Evolutionary conservation across 805 yeast genomes (phyloP).

Genomic region (Starmerella potacharoeniae): DNA sequence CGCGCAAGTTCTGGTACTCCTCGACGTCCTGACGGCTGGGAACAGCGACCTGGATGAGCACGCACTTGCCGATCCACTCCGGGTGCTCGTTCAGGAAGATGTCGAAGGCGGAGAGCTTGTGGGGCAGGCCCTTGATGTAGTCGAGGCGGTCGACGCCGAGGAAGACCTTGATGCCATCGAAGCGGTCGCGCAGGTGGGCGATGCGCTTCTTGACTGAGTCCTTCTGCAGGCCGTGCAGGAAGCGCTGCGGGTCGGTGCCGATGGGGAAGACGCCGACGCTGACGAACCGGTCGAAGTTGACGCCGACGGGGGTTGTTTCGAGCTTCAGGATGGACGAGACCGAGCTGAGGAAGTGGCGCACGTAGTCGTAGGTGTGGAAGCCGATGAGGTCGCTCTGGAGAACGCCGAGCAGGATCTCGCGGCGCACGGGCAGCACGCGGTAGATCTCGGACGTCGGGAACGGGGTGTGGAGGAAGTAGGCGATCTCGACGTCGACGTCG

Average conservation of each 20-base stretch:
- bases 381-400: conserved; percentile 91
- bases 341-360: conserved; percentile 85
- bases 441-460: conserved; percentile 96
- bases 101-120: conserved; percentile 91
- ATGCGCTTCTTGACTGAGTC: conserved; percentile 57
- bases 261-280: conserved; percentile 97
- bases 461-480: conserved; percentile 94
- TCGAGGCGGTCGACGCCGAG: conserved; percentile 96
- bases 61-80: conserved; percentile 96
- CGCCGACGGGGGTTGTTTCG: conserved; percentile 82
- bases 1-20: conserved; percentile 86
- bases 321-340: conserved; percentile 75
- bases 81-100: conserved; percentile 87
- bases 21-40: conserved; percentile 98
- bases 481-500: conserved; percentile 55
- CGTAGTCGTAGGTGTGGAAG: conserved; percentile 98
- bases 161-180: conserved; percentile 66
- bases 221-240: conserved; percentile 62
- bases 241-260: conserved; percentile 92
- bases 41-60: conserved; percentile 90
- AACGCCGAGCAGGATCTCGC: conserved; percentile 83
- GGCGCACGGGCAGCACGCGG: conserved; percentile 88
- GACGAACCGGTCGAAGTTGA: conserved; percentile 66
- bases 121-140: conserved; percentile 97
- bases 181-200: conserved; percentile 49